Conservation (phyloP, 2,329 filamentous ascomycete species). For the Trichoderma sp. region DNA sequence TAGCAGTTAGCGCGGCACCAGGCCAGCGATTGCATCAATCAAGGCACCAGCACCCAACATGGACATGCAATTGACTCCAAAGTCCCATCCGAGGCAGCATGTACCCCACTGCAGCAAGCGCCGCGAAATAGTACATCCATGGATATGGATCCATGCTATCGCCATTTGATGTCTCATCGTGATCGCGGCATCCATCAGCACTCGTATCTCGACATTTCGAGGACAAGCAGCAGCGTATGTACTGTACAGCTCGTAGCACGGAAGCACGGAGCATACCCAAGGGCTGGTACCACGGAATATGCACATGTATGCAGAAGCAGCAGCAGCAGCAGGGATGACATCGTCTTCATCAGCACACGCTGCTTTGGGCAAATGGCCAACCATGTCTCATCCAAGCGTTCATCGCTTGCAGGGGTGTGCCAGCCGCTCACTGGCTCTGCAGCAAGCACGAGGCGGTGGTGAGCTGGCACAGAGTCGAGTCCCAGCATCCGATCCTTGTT, state of each 20-base stretch:
- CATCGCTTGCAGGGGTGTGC: slow-evolving; percentile 6
- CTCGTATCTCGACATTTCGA: neutral
- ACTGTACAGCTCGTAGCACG: neutral
- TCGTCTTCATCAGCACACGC: neutral
- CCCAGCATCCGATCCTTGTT: neutral
- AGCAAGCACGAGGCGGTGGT: slow-evolving; percentile 19
- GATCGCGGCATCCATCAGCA: neutral
- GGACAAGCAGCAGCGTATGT: neutral
- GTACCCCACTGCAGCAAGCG: neutral
- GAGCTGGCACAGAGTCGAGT: slow-evolving; percentile 19
- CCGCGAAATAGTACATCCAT: neutral
- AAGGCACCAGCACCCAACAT: neutral
- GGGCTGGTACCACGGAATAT: neutral
- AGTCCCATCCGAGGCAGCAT: neutral
- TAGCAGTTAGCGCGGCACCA: neutral
- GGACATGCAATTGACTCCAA: neutral
- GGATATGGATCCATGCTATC: neutral
- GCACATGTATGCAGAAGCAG: neutral
- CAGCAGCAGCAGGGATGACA: slow-evolving; percentile 6
- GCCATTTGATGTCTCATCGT: neutral
- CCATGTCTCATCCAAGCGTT: slow-evolving; percentile 12
- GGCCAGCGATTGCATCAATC: neutral
- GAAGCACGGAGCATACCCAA: neutral
- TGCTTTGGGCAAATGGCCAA: neutral
- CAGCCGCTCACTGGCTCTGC: slow-evolving; percentile 16